Percentiles rank a stretch among this genome's conserved stretches.
Evolutionary conservation across 305 asterid genomes (phyloP).

Genomic region (Plantago lanceolata): DNA sequence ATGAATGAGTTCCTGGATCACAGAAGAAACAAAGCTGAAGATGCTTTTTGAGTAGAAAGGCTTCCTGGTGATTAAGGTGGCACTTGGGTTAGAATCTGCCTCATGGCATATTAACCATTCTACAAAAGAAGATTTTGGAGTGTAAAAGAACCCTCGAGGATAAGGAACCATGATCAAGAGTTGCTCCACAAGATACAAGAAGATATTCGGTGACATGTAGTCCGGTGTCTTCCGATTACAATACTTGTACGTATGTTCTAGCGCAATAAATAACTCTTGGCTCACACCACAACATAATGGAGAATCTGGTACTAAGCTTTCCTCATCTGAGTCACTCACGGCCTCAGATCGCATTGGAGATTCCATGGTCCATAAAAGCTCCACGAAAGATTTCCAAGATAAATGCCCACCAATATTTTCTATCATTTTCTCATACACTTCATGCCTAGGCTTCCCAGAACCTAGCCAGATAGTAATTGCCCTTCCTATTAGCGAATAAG

Average conservation of each 20-base stretch:
- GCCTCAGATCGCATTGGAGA: background rate
- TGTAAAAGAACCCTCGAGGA: constrained; percentile 30
- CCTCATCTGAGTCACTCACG: background rate
- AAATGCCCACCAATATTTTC: constrained; percentile 10
- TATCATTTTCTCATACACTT: constrained; percentile 25
- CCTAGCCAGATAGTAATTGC: constrained; percentile 45
- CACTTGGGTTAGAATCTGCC: constrained; percentile 24
- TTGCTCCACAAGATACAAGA: constrained; percentile 57
- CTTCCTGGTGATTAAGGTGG: constrained; percentile 19
- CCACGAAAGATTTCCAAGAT: constrained; percentile 40
- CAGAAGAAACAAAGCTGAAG: constrained; percentile 20
- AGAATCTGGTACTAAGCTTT: background rate
- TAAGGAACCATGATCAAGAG: constrained; percentile 42
- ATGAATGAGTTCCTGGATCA: constrained; percentile 26
- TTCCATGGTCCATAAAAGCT: constrained; percentile 17
- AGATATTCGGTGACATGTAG: constrained; percentile 53
- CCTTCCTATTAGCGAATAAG: constrained; percentile 44
- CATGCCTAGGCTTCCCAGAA: constrained; percentile 28
- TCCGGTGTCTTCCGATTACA: constrained; percentile 32
- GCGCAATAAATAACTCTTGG: constrained; percentile 30
- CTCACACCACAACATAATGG: constrained; percentile 21
- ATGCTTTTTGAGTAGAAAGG: background rate
- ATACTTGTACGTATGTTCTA: constrained; percentile 31
- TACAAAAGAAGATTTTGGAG: constrained; percentile 45
- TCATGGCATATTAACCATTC: constrained; percentile 41